Evolutionary conservation across 805 yeast genomes (phyloP).

Genomic region (Wickerhamomyces canadensis): DNA sequence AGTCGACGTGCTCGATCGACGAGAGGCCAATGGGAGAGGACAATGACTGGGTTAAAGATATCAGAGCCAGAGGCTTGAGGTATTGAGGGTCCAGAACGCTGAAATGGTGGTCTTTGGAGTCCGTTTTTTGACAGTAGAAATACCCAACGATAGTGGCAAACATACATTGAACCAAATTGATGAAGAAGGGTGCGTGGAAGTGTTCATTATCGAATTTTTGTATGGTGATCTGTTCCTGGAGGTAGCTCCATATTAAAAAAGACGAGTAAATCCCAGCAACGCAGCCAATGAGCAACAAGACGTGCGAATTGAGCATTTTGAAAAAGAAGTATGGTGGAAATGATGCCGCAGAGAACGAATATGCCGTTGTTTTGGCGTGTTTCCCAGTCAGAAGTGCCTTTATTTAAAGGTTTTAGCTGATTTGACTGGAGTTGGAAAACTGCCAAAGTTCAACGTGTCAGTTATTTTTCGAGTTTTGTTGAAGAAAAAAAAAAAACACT

Average conservation of each 20-base stretch:
- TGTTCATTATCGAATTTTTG: slow-evolving; percentile 60
- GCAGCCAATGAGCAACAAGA: slow-evolving; percentile 23
- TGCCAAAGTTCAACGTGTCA: background rate
- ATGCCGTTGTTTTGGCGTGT: no score
- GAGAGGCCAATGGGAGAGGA: slow-evolving; percentile 81
- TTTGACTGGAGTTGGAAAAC: background rate
- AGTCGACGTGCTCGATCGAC: slow-evolving; percentile 78
- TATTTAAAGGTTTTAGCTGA: background rate
- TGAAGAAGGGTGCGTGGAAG: slow-evolving; percentile 75
- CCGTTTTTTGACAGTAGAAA: slow-evolving; percentile 39
- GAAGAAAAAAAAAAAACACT: no score
- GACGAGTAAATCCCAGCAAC: slow-evolving; percentile 73
- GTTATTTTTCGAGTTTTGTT: no score
- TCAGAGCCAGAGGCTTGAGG: slow-evolving; percentile 18
- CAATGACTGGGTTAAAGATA: slow-evolving; percentile 56
- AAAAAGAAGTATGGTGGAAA: no score
- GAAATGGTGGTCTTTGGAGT: slow-evolving; percentile 3
- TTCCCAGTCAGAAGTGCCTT: no score
- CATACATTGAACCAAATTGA: slow-evolving; percentile 67
- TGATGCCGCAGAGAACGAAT: no score
- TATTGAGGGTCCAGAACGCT: slow-evolving; percentile 13
- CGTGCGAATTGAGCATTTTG: background rate
- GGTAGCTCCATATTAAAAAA: slow-evolving; percentile 85
- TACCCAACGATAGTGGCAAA: slow-evolving; percentile 70
- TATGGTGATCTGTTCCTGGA: slow-evolving; percentile 84